Base-by-base conservation (phyloP, 75 land plant species). In the Picea sitchensis region DNA sequence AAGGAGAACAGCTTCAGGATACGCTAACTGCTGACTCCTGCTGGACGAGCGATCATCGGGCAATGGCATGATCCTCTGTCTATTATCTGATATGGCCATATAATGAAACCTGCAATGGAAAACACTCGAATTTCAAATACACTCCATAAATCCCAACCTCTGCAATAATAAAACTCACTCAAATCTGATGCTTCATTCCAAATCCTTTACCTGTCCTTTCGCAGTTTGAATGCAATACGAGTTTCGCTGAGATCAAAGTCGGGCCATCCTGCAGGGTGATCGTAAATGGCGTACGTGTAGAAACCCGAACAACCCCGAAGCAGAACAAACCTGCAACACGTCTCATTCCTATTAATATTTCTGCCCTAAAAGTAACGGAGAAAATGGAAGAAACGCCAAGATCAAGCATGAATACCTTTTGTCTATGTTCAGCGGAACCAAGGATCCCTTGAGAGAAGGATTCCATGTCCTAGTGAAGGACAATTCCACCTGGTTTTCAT, bases 351-450 rank as follows among this genome's bases (percentile, higher is more conserved):
- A 34, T 64, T n/a, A 65, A 26, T 18, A 30, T 64, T 17, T 4
- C n/a, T 62, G 23, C 23, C 23, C 20, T 62, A 4, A 6, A 62
- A 20, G 3, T 61, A 20, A 5, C 64, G 2, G n/a, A 62, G 8
- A 20, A 20, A 21, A 21, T 20, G 5, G 20, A 62, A 21, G 23
- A 68, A 31, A 68, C 2, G 23, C 14, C 26, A 2, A 12, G 34
- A 26, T 5, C 18, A 31, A 5, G 23, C 2, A 26, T 12, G 58
- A 9, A 4, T 15, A 94, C 96, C 96, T 92, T 81, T 90, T 88
- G 41, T 94, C 96, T 60, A 94, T 94, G 64, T 87, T 88, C 14
- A 95, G 78, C 0, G 98, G 98, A 11, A 85, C 90, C 75, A 81
- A 41, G 26, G 71, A 80, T 26, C 86, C 87, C 36, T 85, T 51